A percentile compares a stretch with the other conserved stretches of the same genome.
Evolutionary conservation across 2,329 filamentous ascomycete genomes (phyloP).

Genomic region (Talaromyces piceae): DNA sequence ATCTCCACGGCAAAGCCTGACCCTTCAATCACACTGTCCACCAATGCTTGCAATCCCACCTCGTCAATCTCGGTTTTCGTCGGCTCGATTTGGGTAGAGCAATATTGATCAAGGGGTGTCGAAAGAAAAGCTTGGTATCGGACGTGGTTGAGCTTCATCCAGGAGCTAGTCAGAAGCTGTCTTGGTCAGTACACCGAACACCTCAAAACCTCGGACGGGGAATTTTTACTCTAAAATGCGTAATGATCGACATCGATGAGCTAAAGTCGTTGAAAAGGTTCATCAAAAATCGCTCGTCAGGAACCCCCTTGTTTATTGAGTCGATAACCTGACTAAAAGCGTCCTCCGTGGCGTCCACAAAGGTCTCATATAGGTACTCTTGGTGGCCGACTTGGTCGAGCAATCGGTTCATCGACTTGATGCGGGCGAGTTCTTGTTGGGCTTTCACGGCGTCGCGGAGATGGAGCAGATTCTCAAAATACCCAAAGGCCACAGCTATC

Average conservation of each 20-base stretch:
- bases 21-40: constrained; percentile 71
- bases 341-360: constrained; percentile 65
- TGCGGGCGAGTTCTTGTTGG: constrained; percentile 61
- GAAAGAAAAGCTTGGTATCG: constrained; percentile 68
- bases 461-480: constrained; percentile 78
- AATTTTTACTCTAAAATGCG: constrained; percentile 59
- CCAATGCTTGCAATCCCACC: constrained; percentile 69
- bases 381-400: constrained; percentile 63
- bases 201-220: constrained; percentile 3
- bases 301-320: constrained; percentile 50
- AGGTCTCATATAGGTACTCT: constrained; percentile 69
- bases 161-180: constrained; percentile 72
- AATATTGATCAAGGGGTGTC: constrained; percentile 59
- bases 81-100: constrained; percentile 62
- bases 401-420: constrained; percentile 63
- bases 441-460: constrained; percentile 58
- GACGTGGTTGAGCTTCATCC: constrained; percentile 66
- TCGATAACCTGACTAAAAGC: constrained; percentile 58
- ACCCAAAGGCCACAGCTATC: constrained; percentile 81
- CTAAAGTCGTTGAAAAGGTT: constrained; percentile 66
- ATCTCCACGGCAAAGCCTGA: constrained; percentile 76
- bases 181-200: neutral
- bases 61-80: constrained; percentile 82
- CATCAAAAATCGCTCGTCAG: constrained; percentile 52
- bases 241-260: constrained; percentile 69